A percentile compares a stretch with the other conserved stretches of the same genome.
Evolutionary conservation across 148 eudicot genomes (phyloP).

Genomic region (Chenopodium quinoa): DNA sequence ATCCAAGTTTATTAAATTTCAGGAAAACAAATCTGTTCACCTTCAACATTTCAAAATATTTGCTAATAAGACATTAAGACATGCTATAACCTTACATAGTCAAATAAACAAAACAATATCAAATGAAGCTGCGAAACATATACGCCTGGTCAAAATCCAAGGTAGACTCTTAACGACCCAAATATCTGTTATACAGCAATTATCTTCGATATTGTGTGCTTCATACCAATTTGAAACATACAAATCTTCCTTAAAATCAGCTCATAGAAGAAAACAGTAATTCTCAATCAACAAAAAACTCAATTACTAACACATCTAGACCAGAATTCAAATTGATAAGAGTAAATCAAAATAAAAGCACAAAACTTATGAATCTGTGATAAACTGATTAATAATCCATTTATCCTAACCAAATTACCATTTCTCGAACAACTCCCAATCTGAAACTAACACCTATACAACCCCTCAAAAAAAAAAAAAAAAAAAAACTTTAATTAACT

Average conservation of each 20-base stretch:
- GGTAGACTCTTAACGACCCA: not conserved
- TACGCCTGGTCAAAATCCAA: not conserved
- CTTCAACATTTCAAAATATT: not conserved
- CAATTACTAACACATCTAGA: not conserved
- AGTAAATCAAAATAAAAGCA: not conserved
- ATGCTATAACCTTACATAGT: not conserved
- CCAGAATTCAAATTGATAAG: not conserved
- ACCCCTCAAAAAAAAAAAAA: not conserved
- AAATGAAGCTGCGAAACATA: not conserved
- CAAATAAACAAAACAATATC: not conserved
- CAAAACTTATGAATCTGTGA: not conserved
- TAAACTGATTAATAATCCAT: no score
- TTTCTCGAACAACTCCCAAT: not conserved
- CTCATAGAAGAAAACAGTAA: not conserved
- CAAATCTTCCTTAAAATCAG: not conserved
- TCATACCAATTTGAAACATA: not conserved
- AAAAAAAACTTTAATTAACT: not conserved
- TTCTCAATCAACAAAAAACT: not conserved
- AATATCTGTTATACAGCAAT: no score
- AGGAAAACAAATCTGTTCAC: not conserved
- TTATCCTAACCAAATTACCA: not conserved
- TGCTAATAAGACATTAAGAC: not conserved
- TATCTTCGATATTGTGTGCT: not conserved
- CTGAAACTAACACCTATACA: no score
- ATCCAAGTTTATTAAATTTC: not conserved